A percentile compares a stretch with the other conserved stretches of the same genome.
These are phyloP conservation scores for Ceratobasidium theobromae DNA, from an alignment of 1,284 basidiomycete species.

Conservation along the genomic window DNA sequence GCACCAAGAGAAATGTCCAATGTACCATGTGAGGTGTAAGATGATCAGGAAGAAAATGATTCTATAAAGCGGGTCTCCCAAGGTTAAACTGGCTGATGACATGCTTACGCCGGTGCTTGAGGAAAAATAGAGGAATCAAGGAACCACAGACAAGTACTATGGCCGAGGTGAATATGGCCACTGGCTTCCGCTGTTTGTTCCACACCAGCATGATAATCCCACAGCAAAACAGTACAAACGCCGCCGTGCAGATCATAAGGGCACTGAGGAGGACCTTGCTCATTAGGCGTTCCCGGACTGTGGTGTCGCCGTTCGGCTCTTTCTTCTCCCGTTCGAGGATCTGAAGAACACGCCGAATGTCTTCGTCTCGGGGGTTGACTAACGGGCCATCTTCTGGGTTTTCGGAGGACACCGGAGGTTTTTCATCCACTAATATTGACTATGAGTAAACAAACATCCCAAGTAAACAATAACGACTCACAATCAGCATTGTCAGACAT, in stretches of 20 bases:
- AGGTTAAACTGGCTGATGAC: conserved; percentile 25
- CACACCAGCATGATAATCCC: conserved; percentile 22
- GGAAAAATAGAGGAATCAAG: conserved; percentile 16
- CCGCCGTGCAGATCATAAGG: background rate
- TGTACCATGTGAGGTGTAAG: background rate
- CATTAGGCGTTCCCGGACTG: conserved; percentile 10
- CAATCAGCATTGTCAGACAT: background rate
- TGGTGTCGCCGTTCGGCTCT: background rate
- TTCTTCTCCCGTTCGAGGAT: background rate
- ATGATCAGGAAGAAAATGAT: background rate
- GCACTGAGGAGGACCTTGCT: conserved; percentile 13
- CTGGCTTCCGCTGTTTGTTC: conserved; percentile 13
- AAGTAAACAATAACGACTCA: no score
- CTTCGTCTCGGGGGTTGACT: conserved; percentile 23
- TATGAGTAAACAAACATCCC: no score
- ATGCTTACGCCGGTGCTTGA: conserved; percentile 25
- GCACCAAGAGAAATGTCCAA: background rate
- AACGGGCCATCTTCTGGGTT: conserved; percentile 4
- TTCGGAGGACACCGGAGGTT: background rate
- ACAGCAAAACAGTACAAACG: conserved; percentile 15
- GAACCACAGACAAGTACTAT: background rate
- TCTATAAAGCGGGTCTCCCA: conserved; percentile 8
- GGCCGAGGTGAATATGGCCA: conserved; percentile 14
- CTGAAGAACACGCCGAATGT: conserved; percentile 7
- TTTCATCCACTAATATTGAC: background rate